Evolutionary conservation across 768 basidiomycete genomes (phyloP).

Genomic region (Phanerodontia chrysosporium): DNA sequence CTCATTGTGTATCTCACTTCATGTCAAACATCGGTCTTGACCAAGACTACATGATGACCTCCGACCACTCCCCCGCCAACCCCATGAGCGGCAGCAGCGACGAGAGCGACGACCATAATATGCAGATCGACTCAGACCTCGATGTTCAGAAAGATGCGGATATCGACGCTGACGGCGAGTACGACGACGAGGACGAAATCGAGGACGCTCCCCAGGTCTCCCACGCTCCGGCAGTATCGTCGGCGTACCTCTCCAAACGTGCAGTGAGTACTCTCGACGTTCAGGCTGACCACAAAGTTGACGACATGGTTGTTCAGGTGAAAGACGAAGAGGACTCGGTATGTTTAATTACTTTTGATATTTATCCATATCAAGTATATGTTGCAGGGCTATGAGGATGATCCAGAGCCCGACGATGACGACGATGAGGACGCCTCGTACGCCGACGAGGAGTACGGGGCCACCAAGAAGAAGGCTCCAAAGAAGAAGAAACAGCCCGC

Average conservation of each 20-base stretch:
- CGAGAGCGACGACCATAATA: constrained; percentile 45
- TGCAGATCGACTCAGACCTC: constrained; percentile 66
- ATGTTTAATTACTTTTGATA: constrained; percentile 24
- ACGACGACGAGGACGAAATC: constrained; percentile 53
- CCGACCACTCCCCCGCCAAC: constrained; percentile 23
- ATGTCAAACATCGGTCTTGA: constrained; percentile 21
- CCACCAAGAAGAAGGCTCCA: constrained; percentile 58
- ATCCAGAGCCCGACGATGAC: constrained; percentile 49
- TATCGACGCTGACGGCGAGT: constrained; percentile 55
- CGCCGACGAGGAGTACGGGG: constrained; percentile 68
- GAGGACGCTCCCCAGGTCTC: constrained; percentile 39
- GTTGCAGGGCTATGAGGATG: constrained; percentile 52
- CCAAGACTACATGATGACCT: constrained; percentile 20
- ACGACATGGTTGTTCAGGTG: constrained; percentile 22
- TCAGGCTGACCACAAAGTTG: constrained; percentile 10
- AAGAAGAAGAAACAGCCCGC: constrained; percentile 65
- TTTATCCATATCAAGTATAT: constrained; percentile 20
- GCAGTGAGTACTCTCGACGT: constrained; percentile 24
- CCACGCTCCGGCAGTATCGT: constrained; percentile 35
- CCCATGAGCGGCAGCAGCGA: constrained; percentile 36
- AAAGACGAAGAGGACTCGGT: constrained; percentile 47
- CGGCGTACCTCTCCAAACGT: constrained; percentile 28
- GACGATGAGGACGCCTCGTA: constrained; percentile 76
- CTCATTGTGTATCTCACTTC: constrained; percentile 15
- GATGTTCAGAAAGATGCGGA: constrained; percentile 29